Conservation (phyloP, 192 early-diverging fungal genomes). For the Allomyces arbusculus region DNA sequence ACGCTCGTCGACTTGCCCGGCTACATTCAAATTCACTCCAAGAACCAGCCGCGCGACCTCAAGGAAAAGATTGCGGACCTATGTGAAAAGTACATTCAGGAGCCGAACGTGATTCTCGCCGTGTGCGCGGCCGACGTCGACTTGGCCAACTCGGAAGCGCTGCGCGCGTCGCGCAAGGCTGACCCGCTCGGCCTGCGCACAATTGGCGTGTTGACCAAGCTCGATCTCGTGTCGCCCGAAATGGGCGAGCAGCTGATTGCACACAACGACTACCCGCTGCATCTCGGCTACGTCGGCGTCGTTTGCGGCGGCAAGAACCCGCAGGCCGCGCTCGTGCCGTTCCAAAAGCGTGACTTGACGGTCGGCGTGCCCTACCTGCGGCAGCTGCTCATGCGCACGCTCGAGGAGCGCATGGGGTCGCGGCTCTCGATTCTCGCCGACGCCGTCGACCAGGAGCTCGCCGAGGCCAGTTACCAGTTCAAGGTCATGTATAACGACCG, state of each 20-base stretch:
- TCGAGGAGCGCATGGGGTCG: constrained; percentile 80
- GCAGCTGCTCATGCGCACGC: constrained; percentile 64
- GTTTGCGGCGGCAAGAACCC: constrained; percentile 18
- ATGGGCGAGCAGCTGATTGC: constrained; percentile 56
- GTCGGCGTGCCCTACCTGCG: constrained; percentile 75
- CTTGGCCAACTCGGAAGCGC: constrained; percentile 65
- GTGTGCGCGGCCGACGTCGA: constrained; percentile 71
- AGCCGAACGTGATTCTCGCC: constrained; percentile 67
- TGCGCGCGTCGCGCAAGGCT: constrained; percentile 51
- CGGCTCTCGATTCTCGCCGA: constrained; percentile 67
- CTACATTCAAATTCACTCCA: constrained; percentile 67
- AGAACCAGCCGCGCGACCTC: constrained; percentile 55
- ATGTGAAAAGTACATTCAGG: constrained; percentile 60
- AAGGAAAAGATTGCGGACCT: constrained; percentile 61
- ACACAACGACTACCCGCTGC: constrained; percentile 82
- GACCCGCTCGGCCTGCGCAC: constrained; percentile 62
- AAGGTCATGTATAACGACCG: constrained; percentile 98
- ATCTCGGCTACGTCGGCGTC: constrained; percentile 90
- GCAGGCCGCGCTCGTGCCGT: background rate
- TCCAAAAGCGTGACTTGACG: constrained; percentile 19
- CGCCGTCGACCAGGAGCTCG: constrained; percentile 80
- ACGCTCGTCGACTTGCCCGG: constrained; percentile 68
- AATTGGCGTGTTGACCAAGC: constrained; percentile 70
- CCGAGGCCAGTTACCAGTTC: constrained; percentile 90
- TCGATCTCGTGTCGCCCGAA: constrained; percentile 69